Base-by-base conservation (phyloP, 352 stramenopile genomes). In the Pythium utonaiense region DNA sequence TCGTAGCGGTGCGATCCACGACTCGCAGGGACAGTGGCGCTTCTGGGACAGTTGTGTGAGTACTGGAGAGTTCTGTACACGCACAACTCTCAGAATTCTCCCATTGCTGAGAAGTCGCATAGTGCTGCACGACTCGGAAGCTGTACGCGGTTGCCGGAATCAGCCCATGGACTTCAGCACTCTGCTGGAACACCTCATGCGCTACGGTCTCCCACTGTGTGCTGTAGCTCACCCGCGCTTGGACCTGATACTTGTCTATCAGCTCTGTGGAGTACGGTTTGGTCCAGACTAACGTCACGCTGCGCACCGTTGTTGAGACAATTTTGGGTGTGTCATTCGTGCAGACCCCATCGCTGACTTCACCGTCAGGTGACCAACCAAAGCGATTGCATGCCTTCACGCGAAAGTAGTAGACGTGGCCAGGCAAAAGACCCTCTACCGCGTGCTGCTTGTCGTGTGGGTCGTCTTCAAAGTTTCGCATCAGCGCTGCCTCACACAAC, bases 121-220 rank as follows among this genome's bases (percentile, higher is more conserved):
- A 88, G 44, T 88, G 78, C 16, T 74, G 78, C 2, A 80, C 72
- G 25, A 88, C 64, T 14, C 74, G 74, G 17, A 88, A 83, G 25
- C 56, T 67, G 59, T 85, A 85, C 13, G 73, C 62, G 6, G 72
- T 80, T 1, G 76, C 72, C 16, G 78, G 78, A 1, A 74, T 36
- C 14, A 88, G 53, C 3, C 57, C 59, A 2, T 40, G 4, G 7
- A 83, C 68, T 9, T 52, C 33, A 10, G 65, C 58, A n/a, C 56
- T 56, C 38, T 83, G 74, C 2, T 54, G 66, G 1, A 27, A 5
- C 5, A 79, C 56, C 17, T 66, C 34, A 3, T 45, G 58, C 6
- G 55, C 65, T 0, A 77, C 36, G 2, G 53, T 33, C 6, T 74
- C 45, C 75, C 78, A 88, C 33, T 66, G 65, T 2, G 64, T 73